Conservation (phyloP, 169 alveolate species). For the Plasmodium coatneyi region DNA sequence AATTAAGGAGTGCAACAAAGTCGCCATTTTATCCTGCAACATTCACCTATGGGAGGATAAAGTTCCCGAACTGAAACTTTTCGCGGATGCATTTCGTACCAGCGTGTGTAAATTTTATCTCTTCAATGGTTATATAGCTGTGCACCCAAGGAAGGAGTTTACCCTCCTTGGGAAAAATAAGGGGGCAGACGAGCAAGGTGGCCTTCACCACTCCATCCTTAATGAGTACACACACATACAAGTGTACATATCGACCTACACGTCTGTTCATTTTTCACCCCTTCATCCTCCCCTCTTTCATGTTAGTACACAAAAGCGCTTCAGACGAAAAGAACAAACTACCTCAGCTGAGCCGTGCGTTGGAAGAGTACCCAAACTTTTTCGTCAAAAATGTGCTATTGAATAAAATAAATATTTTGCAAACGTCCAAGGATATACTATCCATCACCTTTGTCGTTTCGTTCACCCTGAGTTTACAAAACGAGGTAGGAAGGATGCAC, state of each 20-base stretch:
- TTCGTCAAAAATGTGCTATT: slow-evolving; percentile 27
- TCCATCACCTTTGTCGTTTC: slow-evolving; percentile 45
- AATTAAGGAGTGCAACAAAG: slow-evolving; percentile 56
- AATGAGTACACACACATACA: not conserved
- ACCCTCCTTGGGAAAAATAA: not conserved
- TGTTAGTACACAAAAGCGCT: slow-evolving; percentile 1
- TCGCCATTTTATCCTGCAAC: slow-evolving; percentile 44
- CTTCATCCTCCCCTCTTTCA: no score
- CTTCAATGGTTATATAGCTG: slow-evolving; percentile 39
- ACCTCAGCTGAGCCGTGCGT: not conserved
- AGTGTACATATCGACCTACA: not conserved
- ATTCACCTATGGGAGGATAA: slow-evolving; percentile 38
- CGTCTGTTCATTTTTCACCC: not conserved
- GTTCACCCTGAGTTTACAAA: slow-evolving; percentile 38
- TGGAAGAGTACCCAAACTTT: slow-evolving; percentile 18
- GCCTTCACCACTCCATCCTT: not conserved
- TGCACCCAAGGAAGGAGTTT: not conserved
- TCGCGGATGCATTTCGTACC: slow-evolving; percentile 25
- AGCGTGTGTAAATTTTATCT: slow-evolving; percentile 32
- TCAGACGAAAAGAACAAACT: not conserved
- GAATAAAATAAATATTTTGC: slow-evolving; percentile 53
- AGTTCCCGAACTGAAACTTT: slow-evolving; percentile 18
- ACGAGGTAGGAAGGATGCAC: slow-evolving; percentile 2
- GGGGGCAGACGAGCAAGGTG: not conserved
- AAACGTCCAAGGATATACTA: slow-evolving; percentile 56